These are phyloP conservation scores for Arthrobotrys sphaeroides DNA, from an alignment of 2,329 filamentous ascomycete species.

Conservation along the genomic window DNA sequence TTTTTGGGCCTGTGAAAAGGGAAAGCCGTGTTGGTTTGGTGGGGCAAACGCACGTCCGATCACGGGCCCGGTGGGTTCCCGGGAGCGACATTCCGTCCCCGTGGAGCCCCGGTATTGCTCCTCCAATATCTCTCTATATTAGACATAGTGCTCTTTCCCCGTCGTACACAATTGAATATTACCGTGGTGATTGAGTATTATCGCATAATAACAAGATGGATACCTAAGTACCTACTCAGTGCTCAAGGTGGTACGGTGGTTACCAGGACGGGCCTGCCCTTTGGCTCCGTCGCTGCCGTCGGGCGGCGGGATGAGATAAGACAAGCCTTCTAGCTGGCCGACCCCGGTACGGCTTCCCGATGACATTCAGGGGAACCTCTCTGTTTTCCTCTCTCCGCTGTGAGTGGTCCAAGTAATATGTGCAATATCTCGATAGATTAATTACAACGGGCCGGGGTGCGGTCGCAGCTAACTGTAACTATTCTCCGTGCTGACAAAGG, in stretches of 20 bases:
- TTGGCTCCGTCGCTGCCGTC: slow-evolving; percentile 3
- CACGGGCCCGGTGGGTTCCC: background rate
- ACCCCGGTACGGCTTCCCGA: background rate
- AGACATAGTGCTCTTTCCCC: no score
- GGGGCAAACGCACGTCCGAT: slow-evolving; percentile 17
- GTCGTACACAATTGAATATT: no score
- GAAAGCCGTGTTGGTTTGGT: slow-evolving; percentile 11
- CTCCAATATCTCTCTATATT: no score
- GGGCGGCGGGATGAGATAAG: slow-evolving; percentile 53
- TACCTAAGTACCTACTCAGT: no score
- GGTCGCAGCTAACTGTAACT: background rate
- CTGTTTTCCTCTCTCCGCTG: slow-evolving; percentile 1
- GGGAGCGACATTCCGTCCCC: no score
- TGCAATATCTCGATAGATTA: no score
- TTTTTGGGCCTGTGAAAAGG: slow-evolving; percentile 8
- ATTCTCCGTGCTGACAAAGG: slow-evolving; percentile 22
- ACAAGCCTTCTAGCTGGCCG: background rate
- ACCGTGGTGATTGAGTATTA: no score
- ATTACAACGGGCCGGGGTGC: slow-evolving; percentile 1
- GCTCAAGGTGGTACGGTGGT: no score
- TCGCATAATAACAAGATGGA: no score
- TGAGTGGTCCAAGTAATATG: no score
- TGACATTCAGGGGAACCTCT: slow-evolving; percentile 36
- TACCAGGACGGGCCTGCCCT: no score
- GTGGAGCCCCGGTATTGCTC: no score